Base-by-base conservation (phyloP, 2,329 filamentous ascomycete genomes). In the Cladosporium sp. region DNA sequence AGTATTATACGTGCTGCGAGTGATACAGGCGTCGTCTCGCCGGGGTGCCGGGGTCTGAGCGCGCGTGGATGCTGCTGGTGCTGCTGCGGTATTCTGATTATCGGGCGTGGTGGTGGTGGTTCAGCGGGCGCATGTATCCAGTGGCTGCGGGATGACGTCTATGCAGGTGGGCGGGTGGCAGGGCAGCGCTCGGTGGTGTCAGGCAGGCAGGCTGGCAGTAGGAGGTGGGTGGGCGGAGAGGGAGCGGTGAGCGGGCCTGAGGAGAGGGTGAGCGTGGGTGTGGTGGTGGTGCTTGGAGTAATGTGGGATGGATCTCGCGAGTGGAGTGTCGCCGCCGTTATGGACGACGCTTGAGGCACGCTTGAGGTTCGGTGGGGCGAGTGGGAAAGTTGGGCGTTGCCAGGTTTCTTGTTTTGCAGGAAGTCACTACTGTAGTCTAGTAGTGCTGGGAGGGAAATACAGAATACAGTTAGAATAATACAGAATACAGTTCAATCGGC, bases 121-220 rank as follows among this genome's bases (percentile, higher is more conserved):
- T 43, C 30, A 51, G 59, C 59, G 59, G 59, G 59, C 59, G 59
- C 59, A 62, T 62, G 36, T 51, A 53, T 54, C 26, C 51, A 54
- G 51, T 39, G 39, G 58, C 39, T 43, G 34, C 25, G 51, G 51
- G 51, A 56, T 57, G 61, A 58, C 61, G 51, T 58, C 61, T 46
- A 56, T 53, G 34, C 39, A 25, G 34, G 34, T 32, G 51, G n/a
- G 51, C 34, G 16, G 34, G 34, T 49, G 25, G 39, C 60, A 53
- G 60, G 60, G 43, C 32, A 30, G 23, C 25, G 11, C 23, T n/a
- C 13, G 28, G 23, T 28, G 58, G 23, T 60, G 23, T 46, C 51
- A 32, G 51, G 26, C 51, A 60, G 46, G 48, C 36, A 43, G 36
- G 36, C 36, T n/a, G 36, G 59, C 46, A 48, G 59, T 26, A 26